A percentile compares a stretch with the other conserved stretches of the same genome.
Evolutionary conservation across 2,329 filamentous ascomycete genomes (phyloP).

Genomic region (Xylariaceae sp.): DNA sequence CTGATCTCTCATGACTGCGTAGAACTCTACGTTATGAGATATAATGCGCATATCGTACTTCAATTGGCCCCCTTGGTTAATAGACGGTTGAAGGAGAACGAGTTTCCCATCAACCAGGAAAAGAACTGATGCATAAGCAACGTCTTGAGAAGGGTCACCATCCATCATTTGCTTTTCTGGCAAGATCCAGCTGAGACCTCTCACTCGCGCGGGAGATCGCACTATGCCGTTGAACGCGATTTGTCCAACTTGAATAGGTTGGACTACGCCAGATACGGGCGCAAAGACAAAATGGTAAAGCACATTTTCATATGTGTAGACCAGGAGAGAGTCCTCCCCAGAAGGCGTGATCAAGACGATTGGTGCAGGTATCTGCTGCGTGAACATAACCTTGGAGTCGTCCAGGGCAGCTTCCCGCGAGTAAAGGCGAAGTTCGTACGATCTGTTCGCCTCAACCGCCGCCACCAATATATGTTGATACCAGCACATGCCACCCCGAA

Average conservation of each 20-base stretch:
- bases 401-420: constrained; percentile 80
- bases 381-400: constrained; percentile 65
- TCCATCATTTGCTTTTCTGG: constrained; percentile 84
- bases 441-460: constrained; percentile 78
- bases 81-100: constrained; percentile 80
- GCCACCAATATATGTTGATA: constrained; percentile 92
- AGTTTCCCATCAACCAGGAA: constrained; percentile 98
- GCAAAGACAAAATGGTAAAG: constrained; percentile 93
- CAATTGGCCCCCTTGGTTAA: constrained; percentile 73
- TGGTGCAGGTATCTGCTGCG: constrained; percentile 72
- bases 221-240: constrained; percentile 98
- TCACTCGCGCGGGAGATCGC: constrained; percentile 82
- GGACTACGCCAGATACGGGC: constrained; percentile 60
- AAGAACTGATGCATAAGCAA: constrained; percentile 84
- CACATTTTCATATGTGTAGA: constrained; percentile 95
- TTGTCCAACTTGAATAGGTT: constrained; percentile 88
- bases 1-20: constrained; percentile 86
- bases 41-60: constrained; percentile 99
- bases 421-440: constrained; percentile 85
- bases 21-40: constrained; percentile 93
- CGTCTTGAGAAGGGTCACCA: constrained; percentile 92
- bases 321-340: constrained; percentile 87
- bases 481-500: constrained; percentile 97
- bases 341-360: constrained; percentile 87
- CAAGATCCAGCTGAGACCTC: constrained; percentile 91